A percentile compares a stretch with the other conserved stretches of the same genome.
Evolutionary conservation across 1,284 basidiomycete genomes (phyloP).

Genomic region (Schizopora paradoxa): DNA sequence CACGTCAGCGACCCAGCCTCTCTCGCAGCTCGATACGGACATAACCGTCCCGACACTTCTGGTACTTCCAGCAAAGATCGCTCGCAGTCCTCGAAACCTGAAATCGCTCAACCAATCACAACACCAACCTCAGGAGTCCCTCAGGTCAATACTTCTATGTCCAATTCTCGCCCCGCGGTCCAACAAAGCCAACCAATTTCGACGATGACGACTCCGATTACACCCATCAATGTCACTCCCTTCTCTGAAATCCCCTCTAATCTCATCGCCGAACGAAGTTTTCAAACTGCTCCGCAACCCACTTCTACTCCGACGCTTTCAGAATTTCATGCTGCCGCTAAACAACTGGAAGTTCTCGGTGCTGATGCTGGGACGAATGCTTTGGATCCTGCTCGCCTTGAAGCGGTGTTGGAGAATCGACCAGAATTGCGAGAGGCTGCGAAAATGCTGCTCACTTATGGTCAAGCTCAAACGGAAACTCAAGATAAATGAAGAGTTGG

Average conservation of each 20-base stretch:
- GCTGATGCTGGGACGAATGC: no score
- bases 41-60: no score
- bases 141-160: no score
- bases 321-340: constrained; percentile 4
- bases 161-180: no score
- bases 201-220: not conserved
- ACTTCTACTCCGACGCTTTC: not conserved
- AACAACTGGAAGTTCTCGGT: constrained; percentile 9
- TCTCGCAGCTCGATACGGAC: no score
- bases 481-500: no score
- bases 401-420: constrained; percentile 5
- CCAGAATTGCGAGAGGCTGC: constrained; percentile 9
- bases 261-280: not conserved
- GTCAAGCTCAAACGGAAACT: no score
- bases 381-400: constrained; percentile 4
- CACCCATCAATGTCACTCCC: not conserved
- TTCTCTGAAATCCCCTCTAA: not conserved
- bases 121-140: no score
- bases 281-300: not conserved
- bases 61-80: no score
- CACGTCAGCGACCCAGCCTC: no score
- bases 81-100: no score
- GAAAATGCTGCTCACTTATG: constrained; percentile 1
- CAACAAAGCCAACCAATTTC: not conserved
- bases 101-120: no score